Conservation (phyloP, 1,284 basidiomycete genomes). For the Papiliotrema flavescens region DNA sequence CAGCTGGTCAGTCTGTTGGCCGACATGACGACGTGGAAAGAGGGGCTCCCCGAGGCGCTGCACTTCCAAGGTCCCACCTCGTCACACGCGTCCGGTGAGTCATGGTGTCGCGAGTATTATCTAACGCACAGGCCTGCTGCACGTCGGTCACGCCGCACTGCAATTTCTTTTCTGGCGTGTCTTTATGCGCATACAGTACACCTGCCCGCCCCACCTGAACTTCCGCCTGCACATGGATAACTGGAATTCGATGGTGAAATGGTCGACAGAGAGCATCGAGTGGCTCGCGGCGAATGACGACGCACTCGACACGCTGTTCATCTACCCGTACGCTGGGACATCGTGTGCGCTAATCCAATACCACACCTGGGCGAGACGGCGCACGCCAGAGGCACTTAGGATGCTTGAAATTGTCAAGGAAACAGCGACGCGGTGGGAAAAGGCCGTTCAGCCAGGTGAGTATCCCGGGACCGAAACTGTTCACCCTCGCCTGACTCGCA, state of each 20-base stretch:
- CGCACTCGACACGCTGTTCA: conserved; percentile 79
- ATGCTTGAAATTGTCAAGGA: conserved; percentile 76
- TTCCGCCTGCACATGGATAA: conserved; percentile 74
- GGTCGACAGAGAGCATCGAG: conserved; percentile 76
- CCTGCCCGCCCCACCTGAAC: conserved; percentile 76
- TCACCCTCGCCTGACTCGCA: background rate
- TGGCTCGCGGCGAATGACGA: conserved; percentile 81
- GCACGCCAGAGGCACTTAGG: conserved; percentile 67
- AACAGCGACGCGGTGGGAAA: conserved; percentile 78
- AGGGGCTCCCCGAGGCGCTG: conserved; percentile 67
- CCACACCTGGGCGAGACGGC: conserved; percentile 82
- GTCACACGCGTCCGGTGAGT: conserved; percentile 49
- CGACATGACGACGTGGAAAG: conserved; percentile 75
- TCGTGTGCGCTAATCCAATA: conserved; percentile 89
- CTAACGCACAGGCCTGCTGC: conserved; percentile 64
- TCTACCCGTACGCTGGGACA: conserved; percentile 83
- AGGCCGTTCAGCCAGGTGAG: conserved; percentile 48
- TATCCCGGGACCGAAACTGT: background rate
- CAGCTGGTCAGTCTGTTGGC: conserved; percentile 64
- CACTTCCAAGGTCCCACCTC: conserved; percentile 66
- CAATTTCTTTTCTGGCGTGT: conserved; percentile 75
- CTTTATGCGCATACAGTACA: conserved; percentile 90
- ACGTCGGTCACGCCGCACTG: conserved; percentile 79
- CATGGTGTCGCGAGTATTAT: background rate
- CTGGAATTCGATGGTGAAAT: conserved; percentile 68